phyloP scores from a whole-genome alignment of 345 rosid species.

The Durio zibethinus region DNA sequence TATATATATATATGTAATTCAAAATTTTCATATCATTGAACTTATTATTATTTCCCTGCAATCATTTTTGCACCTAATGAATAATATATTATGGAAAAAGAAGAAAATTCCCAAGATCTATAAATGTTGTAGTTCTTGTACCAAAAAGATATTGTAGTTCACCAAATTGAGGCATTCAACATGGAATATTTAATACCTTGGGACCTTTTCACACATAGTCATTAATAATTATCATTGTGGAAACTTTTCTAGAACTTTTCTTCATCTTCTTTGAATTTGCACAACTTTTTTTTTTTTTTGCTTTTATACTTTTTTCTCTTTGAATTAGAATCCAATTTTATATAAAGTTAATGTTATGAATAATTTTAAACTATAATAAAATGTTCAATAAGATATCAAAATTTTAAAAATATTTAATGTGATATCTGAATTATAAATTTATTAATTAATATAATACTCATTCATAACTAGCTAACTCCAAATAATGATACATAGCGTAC shows the following conservation, averaged over 20 bases:
- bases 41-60: background rate
- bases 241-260: background rate
- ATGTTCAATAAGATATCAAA: too few species aligned
- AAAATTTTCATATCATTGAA: background rate
- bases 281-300: background rate
- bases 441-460: too few species aligned
- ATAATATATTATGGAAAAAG: background rate
- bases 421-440: too few species aligned
- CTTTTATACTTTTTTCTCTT: background rate
- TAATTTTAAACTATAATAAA: too few species aligned
- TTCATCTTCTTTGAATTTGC: background rate
- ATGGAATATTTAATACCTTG: background rate
- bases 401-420: too few species aligned
- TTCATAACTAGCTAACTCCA: too few species aligned
- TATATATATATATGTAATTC: too few species aligned
- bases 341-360: too few species aligned
- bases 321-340: too few species aligned
- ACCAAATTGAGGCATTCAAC: background rate
- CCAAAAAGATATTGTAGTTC: background rate
- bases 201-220: background rate
- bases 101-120: background rate
- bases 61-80: background rate
- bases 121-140: background rate
- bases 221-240: background rate
- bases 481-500: too few species aligned